Evolutionary conservation across 2,329 filamentous ascomycete genomes (phyloP).

Genomic region (Emergomyces africanus): DNA sequence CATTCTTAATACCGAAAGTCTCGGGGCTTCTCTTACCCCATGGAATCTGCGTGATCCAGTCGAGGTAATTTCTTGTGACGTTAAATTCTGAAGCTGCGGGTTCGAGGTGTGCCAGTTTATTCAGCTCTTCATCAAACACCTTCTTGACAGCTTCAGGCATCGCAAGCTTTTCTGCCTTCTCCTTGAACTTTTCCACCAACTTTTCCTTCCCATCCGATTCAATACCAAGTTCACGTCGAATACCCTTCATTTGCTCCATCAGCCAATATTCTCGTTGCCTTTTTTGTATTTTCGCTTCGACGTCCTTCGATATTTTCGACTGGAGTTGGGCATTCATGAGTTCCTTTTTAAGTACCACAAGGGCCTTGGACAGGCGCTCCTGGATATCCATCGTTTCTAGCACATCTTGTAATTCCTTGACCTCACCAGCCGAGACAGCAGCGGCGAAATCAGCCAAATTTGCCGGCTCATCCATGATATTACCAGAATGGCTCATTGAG

Average conservation of each 20-base stretch:
- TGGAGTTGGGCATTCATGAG: conserved; percentile 96
- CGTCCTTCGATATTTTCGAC: conserved; percentile 95
- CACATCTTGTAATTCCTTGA: conserved; percentile 84
- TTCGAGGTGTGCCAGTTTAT: conserved; percentile 91
- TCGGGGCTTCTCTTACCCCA: conserved; percentile 94
- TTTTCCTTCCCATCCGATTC: conserved; percentile 98
- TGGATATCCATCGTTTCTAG: conserved; percentile 82
- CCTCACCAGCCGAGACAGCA: conserved; percentile 87
- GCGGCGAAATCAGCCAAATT: conserved; percentile 96
- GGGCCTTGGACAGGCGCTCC: conserved; percentile 78
- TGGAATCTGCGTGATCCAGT: conserved; percentile 96
- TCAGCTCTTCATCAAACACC: conserved; percentile 96
- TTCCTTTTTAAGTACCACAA: conserved; percentile 92
- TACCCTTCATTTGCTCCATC: conserved; percentile 99
- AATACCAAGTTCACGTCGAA: conserved; percentile 85
- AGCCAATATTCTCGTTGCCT: conserved; percentile 96
- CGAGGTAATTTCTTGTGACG: conserved; percentile 93
- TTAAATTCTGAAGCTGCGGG: conserved; percentile 97
- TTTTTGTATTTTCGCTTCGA: conserved; percentile 94
- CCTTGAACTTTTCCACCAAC: conserved; percentile 91
- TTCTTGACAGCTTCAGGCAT: conserved; percentile 97
- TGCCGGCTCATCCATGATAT: conserved; percentile 85
- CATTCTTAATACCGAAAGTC: conserved; percentile 91
- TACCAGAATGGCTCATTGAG: conserved; percentile 88
- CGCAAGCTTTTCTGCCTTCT: conserved; percentile 81